phyloP scores from a whole-genome alignment of 208 protist genomes.

The Wallacemonas sp. region DNA sequence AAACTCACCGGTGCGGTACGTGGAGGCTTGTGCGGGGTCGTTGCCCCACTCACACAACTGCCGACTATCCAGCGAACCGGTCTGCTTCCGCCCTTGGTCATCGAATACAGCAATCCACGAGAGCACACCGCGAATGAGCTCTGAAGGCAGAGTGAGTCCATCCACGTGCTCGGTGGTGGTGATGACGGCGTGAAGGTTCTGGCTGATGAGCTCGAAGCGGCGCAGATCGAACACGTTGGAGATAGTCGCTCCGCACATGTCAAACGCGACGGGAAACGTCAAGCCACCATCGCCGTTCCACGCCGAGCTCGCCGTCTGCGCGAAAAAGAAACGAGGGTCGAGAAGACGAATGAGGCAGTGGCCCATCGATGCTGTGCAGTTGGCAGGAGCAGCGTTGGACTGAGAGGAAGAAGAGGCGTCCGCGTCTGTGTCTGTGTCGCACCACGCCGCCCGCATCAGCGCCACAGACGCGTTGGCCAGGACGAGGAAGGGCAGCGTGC shows the following conservation, averaged over 20 bases:
- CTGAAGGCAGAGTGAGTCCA: slow-evolving; percentile 36
- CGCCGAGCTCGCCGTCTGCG: background rate
- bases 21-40: background rate
- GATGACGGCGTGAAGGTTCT: slow-evolving; percentile 25
- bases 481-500: slow-evolving; percentile 18
- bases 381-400: background rate
- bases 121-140: slow-evolving; percentile 42
- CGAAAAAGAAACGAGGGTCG: slow-evolving; percentile 3
- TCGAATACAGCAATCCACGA: slow-evolving; percentile 28
- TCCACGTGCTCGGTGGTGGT: slow-evolving; percentile 24
- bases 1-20: slow-evolving; percentile 39
- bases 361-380: slow-evolving; percentile 7
- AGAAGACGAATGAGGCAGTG: slow-evolving; percentile 32
- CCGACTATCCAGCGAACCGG: background rate
- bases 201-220: slow-evolving; percentile 16
- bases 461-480: slow-evolving; percentile 11
- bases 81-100: background rate
- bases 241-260: slow-evolving; percentile 39
- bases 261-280: slow-evolving; percentile 26
- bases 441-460: background rate
- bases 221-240: slow-evolving; percentile 30
- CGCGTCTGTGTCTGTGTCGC: too few species aligned
- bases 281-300: slow-evolving; percentile 28
- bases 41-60: slow-evolving; percentile 18
- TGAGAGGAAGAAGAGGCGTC: too few species aligned